Evolutionary conservation across 2,329 filamentous ascomycete species (phyloP).

Genomic region (Diaporthe eres): DNA sequence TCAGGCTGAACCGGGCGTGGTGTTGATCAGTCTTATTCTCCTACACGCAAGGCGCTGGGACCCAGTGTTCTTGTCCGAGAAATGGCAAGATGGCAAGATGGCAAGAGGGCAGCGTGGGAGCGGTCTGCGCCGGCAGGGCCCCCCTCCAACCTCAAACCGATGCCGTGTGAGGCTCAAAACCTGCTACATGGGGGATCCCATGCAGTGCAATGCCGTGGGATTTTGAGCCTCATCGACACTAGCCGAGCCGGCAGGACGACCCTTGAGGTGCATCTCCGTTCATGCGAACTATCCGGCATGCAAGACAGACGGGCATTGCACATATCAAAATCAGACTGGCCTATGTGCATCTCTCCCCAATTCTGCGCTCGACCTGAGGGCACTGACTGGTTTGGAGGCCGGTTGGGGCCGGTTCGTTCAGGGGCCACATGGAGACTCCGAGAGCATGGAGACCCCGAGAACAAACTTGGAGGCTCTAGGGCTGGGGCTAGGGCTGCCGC

Average conservation of each 20-base stretch:
- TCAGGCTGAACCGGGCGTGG: constrained; percentile 5
- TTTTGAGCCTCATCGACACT: constrained; percentile 36
- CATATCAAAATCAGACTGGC: background rate
- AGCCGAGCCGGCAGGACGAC: constrained; percentile 13
- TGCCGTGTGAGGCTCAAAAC: constrained; percentile 36
- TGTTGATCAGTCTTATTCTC: constrained; percentile 26
- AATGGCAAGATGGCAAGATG: constrained; percentile 12
- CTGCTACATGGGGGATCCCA: constrained; percentile 33
- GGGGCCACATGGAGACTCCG: constrained; percentile 17
- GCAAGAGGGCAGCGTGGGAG: background rate
- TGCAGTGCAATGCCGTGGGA: constrained; percentile 14
- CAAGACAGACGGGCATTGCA: background rate
- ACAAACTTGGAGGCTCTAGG: background rate
- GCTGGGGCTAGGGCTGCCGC: constrained; percentile 13
- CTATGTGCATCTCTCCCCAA: background rate
- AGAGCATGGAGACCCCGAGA: constrained; percentile 25
- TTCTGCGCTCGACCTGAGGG: constrained; percentile 10
- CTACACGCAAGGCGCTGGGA: constrained; percentile 26
- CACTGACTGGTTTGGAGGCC: constrained; percentile 24
- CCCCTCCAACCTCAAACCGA: constrained; percentile 34
- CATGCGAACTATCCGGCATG: constrained; percentile 3
- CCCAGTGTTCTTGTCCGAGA: constrained; percentile 25
- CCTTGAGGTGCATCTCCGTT: constrained; percentile 22
- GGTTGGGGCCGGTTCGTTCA: constrained; percentile 16
- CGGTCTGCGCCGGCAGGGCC: constrained; percentile 10